These are phyloP conservation scores for Chaetothyriales sp. DNA, from an alignment of 2,329 filamentous ascomycete genomes.

Conservation along the genomic window DNA sequence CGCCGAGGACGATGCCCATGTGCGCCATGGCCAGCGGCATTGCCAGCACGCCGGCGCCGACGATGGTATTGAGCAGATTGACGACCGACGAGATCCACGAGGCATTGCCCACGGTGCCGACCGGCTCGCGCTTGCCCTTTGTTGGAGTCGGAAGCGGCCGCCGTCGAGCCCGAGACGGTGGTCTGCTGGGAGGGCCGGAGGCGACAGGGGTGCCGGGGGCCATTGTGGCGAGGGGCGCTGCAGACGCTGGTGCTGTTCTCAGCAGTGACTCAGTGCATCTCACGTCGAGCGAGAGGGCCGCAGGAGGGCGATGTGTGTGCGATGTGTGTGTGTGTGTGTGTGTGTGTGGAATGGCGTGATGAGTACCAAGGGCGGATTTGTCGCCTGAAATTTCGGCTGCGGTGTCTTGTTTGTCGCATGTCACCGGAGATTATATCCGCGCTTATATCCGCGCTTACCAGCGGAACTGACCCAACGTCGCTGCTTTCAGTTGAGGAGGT, in stretches of 20 bases:
- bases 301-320: background rate
- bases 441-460: too few species aligned
- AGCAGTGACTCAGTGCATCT: background rate
- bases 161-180: constrained; percentile 12
- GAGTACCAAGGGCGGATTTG: too few species aligned
- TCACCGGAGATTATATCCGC: background rate
- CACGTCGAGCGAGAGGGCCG: background rate
- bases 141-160: constrained; percentile 10
- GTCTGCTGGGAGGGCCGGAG: constrained; percentile 6
- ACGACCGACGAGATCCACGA: constrained; percentile 83
- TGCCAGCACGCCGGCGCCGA: constrained; percentile 84
- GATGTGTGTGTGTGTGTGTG: too few species aligned
- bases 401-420: background rate
- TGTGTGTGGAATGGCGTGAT: background rate
- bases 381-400: background rate
- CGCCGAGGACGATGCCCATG: constrained; percentile 80
- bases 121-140: constrained; percentile 49
- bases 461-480: too few species aligned
- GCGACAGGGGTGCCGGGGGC: constrained; percentile 1
- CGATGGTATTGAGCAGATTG: constrained; percentile 92
- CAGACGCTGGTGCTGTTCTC: background rate
- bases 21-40: constrained; percentile 93
- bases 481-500: too few species aligned
- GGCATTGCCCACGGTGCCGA: constrained; percentile 54
- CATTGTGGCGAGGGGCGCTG: background rate